Conservation (phyloP, 331 rosid species). For the Saraca asoca region DNA sequence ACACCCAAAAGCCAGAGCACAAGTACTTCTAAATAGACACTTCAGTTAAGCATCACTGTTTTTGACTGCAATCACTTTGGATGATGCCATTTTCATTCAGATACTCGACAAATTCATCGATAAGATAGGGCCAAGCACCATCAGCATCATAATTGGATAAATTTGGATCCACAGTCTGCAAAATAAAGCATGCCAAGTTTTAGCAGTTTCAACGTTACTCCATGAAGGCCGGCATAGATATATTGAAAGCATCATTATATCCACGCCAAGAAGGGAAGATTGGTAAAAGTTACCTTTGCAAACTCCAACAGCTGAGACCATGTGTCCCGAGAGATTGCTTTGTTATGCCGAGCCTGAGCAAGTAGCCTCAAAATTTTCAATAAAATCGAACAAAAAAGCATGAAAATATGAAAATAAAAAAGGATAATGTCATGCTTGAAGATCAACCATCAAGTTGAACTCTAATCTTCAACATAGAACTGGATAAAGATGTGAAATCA, state of each 20-base stretch:
- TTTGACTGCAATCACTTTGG: constrained; percentile 52
- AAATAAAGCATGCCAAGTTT: constrained; percentile 23
- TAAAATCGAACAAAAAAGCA: constrained; percentile 7
- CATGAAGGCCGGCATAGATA: constrained; percentile 1
- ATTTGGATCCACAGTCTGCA: constrained; percentile 68
- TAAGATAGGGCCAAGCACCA: constrained; percentile 99
- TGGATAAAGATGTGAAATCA: background rate
- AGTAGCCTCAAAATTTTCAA: constrained; percentile 17
- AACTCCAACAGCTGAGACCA: constrained; percentile 99
- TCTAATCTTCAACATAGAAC: background rate
- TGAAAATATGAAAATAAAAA: background rate
- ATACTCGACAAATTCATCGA: constrained; percentile 94
- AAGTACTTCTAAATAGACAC: constrained; percentile 28
- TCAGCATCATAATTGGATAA: constrained; percentile 86
- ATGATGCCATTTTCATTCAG: constrained; percentile 73
- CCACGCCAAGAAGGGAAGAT: background rate
- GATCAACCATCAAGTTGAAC: background rate
- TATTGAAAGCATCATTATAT: constrained; percentile 18
- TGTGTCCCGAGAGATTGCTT: constrained; percentile 95
- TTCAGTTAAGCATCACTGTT: constrained; percentile 40
- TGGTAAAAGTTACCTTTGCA: constrained; percentile 69
- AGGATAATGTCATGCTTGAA: background rate
- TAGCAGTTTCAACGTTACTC: background rate
- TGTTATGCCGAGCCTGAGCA: constrained; percentile 87
- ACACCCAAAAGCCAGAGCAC: constrained; percentile 34